These are phyloP conservation scores for Cytidiella melzeri DNA, from an alignment of 768 basidiomycete genomes.

Conservation along the genomic window DNA sequence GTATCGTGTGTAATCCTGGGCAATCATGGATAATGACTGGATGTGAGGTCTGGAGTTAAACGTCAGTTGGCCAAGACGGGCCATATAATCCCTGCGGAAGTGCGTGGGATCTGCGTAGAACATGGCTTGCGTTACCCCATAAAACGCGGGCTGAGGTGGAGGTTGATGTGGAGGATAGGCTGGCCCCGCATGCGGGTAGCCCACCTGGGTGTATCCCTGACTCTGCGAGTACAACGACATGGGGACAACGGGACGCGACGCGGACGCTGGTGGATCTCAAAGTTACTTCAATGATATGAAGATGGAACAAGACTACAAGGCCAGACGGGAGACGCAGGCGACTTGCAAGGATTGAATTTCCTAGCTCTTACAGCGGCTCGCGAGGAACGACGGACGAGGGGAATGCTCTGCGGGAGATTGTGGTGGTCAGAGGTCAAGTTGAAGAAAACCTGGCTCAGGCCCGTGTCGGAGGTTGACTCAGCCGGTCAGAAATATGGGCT, in stretches of 20 bases:
- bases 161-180: slow-evolving; percentile 33
- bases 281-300: slow-evolving; percentile 8
- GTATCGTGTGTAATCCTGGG: slow-evolving; percentile 78
- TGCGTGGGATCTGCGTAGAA: slow-evolving; percentile 57
- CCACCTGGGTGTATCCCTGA: slow-evolving; percentile 49
- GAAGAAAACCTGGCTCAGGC: no score
- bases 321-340: slow-evolving; percentile 5
- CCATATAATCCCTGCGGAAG: slow-evolving; percentile 74
- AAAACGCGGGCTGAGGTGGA: slow-evolving; percentile 26
- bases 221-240: slow-evolving; percentile 48
- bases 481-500: slow-evolving; percentile 4
- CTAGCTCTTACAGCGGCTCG: slow-evolving; percentile 22
- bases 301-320: neutral
- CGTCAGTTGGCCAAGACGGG: slow-evolving; percentile 72
- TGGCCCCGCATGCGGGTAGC: slow-evolving; percentile 35
- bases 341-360: slow-evolving; percentile 2
- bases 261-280: slow-evolving; percentile 15
- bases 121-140: slow-evolving; percentile 41
- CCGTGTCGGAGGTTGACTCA: slow-evolving; percentile 14
- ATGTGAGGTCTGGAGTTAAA: slow-evolving; percentile 96
- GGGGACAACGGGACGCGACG: slow-evolving; percentile 2
- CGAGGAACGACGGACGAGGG: slow-evolving; percentile 12
- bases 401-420: slow-evolving; percentile 11
- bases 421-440: slow-evolving; percentile 40
- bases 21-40: slow-evolving; percentile 86